phyloP scores from a whole-genome alignment of 2,329 filamentous ascomycete genomes.

The Thermothelomyces thermophilus region DNA sequence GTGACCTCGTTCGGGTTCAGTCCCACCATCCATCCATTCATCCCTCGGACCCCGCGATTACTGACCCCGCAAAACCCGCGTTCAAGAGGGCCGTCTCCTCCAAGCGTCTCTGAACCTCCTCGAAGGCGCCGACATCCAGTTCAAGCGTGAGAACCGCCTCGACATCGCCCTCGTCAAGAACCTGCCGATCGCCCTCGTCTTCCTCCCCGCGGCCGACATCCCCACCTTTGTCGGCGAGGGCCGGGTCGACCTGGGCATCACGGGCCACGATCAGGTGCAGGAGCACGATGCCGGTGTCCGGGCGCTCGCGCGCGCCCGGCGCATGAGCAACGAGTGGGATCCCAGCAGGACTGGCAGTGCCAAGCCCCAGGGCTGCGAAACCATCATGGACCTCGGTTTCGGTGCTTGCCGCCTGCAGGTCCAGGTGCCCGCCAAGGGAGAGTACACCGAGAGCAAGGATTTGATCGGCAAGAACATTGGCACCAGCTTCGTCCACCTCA shows the following conservation, averaged over 20 bases:
- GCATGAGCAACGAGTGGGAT: slow-evolving; percentile 41
- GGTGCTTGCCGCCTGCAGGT: slow-evolving; percentile 90
- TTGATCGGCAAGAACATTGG: slow-evolving; percentile 89
- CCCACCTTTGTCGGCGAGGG: slow-evolving; percentile 96
- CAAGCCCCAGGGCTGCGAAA: slow-evolving; percentile 62
- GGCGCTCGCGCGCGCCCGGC: slow-evolving; percentile 40
- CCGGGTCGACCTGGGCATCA: slow-evolving; percentile 88
- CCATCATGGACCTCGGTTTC: slow-evolving; percentile 85
- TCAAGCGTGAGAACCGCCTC: slow-evolving; percentile 86
- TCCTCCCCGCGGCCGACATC: slow-evolving; percentile 94
- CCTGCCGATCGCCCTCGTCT: slow-evolving; percentile 87
- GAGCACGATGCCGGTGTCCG: slow-evolving; percentile 71
- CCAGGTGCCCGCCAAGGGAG: slow-evolving; percentile 86
- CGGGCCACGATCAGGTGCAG: slow-evolving; percentile 83
- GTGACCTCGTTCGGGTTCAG: neutral
- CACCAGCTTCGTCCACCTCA: slow-evolving; percentile 86
- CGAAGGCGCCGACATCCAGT: slow-evolving; percentile 90
- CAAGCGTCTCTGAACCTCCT: slow-evolving; percentile 84
- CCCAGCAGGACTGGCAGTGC: slow-evolving; percentile 34
- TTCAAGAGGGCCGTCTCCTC: slow-evolving; percentile 82
- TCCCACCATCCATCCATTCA: too few relatives aligned
- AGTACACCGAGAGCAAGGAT: slow-evolving; percentile 62
- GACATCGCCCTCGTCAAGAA: slow-evolving; percentile 99
- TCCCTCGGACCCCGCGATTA: neutral
- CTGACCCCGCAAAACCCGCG: slow-evolving; percentile 20